A percentile compares a stretch with the other conserved stretches of the same genome.
phyloP scores from a whole-genome alignment of 2,329 filamentous ascomycete species.

The Lachnellula hyalina region DNA sequence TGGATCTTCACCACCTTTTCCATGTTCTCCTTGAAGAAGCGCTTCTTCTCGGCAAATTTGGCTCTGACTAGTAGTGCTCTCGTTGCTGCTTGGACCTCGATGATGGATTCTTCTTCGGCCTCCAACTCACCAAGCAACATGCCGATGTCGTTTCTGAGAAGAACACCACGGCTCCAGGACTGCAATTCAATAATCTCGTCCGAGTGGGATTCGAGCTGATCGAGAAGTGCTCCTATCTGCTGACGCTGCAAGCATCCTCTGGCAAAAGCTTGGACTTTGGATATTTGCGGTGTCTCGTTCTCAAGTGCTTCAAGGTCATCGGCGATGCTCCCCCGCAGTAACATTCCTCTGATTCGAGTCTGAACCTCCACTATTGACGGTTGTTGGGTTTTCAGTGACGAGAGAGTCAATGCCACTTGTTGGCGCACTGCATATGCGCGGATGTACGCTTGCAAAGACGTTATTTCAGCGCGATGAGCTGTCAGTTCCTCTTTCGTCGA shows the following conservation, averaged over 20 bases:
- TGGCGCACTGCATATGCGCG: conserved; percentile 51
- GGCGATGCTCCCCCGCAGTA: conserved; percentile 47
- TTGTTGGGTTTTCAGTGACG: conserved; percentile 43
- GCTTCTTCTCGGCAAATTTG: conserved; percentile 77
- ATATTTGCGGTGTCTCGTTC: conserved; percentile 51
- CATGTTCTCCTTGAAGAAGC: conserved; percentile 94
- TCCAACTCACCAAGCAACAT: conserved; percentile 72
- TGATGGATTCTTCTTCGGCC: conserved; percentile 71
- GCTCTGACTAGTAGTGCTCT: conserved; percentile 69
- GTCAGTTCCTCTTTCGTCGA: conserved; percentile 49
- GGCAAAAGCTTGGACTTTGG: conserved; percentile 59
- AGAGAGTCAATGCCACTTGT: conserved; percentile 43
- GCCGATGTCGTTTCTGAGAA: conserved; percentile 69
- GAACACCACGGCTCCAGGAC: conserved; percentile 70
- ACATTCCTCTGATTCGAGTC: conserved; percentile 55
- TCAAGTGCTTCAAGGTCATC: conserved; percentile 51
- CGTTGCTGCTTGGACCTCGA: conserved; percentile 68
- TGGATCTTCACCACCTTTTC: conserved; percentile 98
- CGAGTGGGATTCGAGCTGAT: conserved; percentile 64
- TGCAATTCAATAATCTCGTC: conserved; percentile 67
- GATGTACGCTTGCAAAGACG: conserved; percentile 31
- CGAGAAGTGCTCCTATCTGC: conserved; percentile 56
- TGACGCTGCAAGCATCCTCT: conserved; percentile 62
- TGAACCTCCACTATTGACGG: conserved; percentile 48
- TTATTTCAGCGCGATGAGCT: conserved; percentile 35